Percentiles rank a stretch among this genome's conserved stretches.
Evolutionary conservation across 2,329 filamentous ascomycete species (phyloP).

Genomic region (Hymenoscyphus fructigenus): DNA sequence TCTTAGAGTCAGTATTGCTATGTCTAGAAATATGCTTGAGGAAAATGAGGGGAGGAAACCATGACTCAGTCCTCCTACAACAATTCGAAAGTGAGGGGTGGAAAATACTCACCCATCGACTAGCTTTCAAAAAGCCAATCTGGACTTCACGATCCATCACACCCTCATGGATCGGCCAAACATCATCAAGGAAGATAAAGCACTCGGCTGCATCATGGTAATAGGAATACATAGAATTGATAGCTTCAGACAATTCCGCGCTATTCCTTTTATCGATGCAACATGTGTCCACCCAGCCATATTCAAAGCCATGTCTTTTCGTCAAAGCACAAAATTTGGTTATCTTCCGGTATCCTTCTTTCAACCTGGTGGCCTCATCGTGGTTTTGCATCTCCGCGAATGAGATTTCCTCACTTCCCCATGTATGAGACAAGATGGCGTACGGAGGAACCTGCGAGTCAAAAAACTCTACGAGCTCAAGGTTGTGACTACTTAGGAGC

Average conservation of each 20-base stretch:
- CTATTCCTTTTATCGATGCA: constrained; percentile 5
- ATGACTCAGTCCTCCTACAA: no score
- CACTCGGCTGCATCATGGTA: not conserved
- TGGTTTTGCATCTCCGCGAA: constrained; percentile 14
- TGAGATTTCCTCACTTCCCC: constrained; percentile 34
- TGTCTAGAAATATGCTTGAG: no score
- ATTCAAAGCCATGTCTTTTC: constrained; percentile 2
- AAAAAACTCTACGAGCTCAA: not conserved
- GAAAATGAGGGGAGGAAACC: no score
- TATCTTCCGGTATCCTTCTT: constrained; percentile 10
- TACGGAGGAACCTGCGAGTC: constrained; percentile 25
- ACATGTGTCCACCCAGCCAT: constrained; percentile 1
- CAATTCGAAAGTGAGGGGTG: no score
- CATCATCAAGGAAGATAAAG: not conserved
- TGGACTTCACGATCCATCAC: not conserved
- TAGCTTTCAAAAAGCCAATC: not conserved
- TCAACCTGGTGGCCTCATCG: not conserved
- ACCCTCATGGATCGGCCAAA: not conserved
- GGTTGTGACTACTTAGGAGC: not conserved
- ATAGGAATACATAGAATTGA: constrained; percentile 9
- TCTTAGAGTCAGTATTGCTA: no score
- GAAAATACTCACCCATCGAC: no score
- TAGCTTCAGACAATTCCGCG: constrained; percentile 4
- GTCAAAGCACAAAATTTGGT: not conserved
- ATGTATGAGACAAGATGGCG: constrained; percentile 37